Percentiles rank a stretch among this genome's conserved stretches.
These are phyloP conservation scores for Aaosphaeria arxii DNA, from an alignment of 2,329 filamentous ascomycete species.

Conservation along the genomic window DNA sequence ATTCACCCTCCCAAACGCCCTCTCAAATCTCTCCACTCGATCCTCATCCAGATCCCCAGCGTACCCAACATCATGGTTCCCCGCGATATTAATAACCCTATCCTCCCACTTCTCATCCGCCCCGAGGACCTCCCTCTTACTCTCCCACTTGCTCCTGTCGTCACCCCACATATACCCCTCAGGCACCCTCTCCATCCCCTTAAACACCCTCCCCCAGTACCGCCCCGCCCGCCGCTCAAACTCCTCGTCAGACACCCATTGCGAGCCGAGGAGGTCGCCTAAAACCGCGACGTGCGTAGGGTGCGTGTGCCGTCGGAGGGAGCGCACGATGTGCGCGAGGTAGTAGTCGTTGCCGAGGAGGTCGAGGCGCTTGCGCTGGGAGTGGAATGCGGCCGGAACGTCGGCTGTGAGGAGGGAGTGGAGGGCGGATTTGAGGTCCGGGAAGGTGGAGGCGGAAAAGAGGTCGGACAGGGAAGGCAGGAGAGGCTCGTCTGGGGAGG, in stretches of 20 bases:
- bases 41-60: constrained; percentile 81
- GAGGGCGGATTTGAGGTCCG: constrained; percentile 15
- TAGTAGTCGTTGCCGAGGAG: constrained; percentile 93
- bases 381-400: constrained; percentile 63
- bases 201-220: constrained; percentile 80
- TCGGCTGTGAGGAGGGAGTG: constrained; percentile 47
- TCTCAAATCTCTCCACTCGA: constrained; percentile 77
- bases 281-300: constrained; percentile 88
- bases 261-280: constrained; percentile 88
- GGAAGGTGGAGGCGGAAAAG: constrained; percentile 1
- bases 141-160: constrained; percentile 17
- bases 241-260: constrained; percentile 87
- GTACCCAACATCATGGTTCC: constrained; percentile 97
- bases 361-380: constrained; percentile 76
- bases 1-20: constrained; percentile 80
- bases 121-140: constrained; percentile 38
- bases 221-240: constrained; percentile 70
- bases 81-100: constrained; percentile 82
- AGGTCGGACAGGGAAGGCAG: constrained; percentile 41
- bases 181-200: constrained; percentile 61
- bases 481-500: constrained; percentile 33
- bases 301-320: constrained; percentile 74
- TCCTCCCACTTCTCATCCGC: constrained; percentile 62
- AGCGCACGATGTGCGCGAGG: constrained; percentile 86
- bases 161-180: constrained; percentile 9